Evolutionary conservation across 2,329 filamentous ascomycete genomes (phyloP).

Genomic region (Fusarium sp.): DNA sequence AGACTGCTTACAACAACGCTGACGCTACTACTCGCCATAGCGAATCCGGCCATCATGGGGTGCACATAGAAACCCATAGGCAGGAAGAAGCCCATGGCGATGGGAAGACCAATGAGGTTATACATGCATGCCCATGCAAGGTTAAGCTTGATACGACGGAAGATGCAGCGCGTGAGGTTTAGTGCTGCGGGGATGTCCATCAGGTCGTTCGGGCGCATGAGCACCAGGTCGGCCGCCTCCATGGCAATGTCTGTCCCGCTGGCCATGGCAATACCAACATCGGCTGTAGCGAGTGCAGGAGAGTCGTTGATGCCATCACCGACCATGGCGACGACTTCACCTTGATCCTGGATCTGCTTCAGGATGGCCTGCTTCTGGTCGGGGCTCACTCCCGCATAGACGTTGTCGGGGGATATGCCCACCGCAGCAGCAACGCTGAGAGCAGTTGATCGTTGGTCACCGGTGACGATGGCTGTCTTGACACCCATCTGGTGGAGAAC

Average conservation of each 20-base stretch:
- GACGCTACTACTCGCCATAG: constrained; percentile 93
- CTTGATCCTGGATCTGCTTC: constrained; percentile 79
- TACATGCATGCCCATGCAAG: constrained; percentile 94
- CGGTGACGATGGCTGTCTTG: constrained; percentile 92
- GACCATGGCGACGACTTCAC: constrained; percentile 93
- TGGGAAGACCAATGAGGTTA: constrained; percentile 91
- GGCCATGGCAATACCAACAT: constrained; percentile 93
- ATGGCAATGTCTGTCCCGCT: constrained; percentile 97
- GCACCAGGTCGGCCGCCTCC: constrained; percentile 95
- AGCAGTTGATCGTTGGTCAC: constrained; percentile 89
- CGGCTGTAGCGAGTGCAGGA: constrained; percentile 91
- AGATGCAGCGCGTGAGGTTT: constrained; percentile 86
- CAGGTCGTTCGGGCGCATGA: constrained; percentile 93
- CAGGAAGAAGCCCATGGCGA: constrained; percentile 97
- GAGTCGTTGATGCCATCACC: constrained; percentile 99
- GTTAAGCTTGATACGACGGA: constrained; percentile 94
- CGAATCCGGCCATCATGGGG: constrained; percentile 93
- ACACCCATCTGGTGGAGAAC: constrained; percentile 90
- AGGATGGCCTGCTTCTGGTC: constrained; percentile 93
- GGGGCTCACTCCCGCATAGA: constrained; percentile 90
- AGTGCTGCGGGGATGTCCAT: constrained; percentile 94
- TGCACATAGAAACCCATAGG: constrained; percentile 91
- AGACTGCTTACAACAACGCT: constrained; percentile 90
- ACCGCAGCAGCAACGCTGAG: constrained; percentile 86
- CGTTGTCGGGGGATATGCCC: constrained; percentile 82